Evolutionary conservation across 2,329 filamentous ascomycete genomes (phyloP).

Genomic region (Phialocephala sp.): DNA sequence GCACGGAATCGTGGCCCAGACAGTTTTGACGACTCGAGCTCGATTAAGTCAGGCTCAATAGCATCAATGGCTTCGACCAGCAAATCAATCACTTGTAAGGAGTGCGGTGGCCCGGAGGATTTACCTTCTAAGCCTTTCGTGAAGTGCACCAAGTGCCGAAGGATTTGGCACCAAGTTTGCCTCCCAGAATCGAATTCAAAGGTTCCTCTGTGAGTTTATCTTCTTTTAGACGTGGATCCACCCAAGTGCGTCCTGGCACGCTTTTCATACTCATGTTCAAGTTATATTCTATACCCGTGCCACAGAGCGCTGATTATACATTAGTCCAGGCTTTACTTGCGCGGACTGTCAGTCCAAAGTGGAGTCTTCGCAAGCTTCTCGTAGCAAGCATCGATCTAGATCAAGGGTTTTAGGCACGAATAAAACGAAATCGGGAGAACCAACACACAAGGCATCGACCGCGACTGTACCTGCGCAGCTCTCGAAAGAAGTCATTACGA

Average conservation of each 20-base stretch:
- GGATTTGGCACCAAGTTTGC: background rate
- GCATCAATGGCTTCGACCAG: slow-evolving; percentile 33
- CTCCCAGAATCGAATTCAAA: background rate
- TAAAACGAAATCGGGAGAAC: background rate
- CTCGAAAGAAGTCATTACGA: background rate
- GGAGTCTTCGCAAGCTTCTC: background rate
- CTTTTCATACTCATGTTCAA: background rate
- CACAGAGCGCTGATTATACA: background rate
- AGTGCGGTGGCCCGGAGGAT: slow-evolving; percentile 29
- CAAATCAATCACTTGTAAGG: slow-evolving; percentile 29
- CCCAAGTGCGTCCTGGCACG: background rate
- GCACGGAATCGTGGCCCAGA: slow-evolving; percentile 21
- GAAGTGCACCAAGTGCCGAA: slow-evolving; percentile 30
- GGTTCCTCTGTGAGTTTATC: background rate
- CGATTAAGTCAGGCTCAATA: slow-evolving; percentile 32
- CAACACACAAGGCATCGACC: background rate
- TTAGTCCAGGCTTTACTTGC: slow-evolving; percentile 1
- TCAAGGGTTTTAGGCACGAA: background rate
- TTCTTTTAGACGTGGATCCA: background rate
- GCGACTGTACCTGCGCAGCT: background rate
- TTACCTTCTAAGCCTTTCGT: slow-evolving; percentile 26
- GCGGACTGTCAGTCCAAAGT: background rate
- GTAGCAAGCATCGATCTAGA: background rate
- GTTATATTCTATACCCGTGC: too few relatives aligned
- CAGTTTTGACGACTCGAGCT: slow-evolving; percentile 35